These are phyloP conservation scores for Diplodia sapinea DNA, from an alignment of 2,329 filamentous ascomycete genomes.

Conservation along the genomic window DNA sequence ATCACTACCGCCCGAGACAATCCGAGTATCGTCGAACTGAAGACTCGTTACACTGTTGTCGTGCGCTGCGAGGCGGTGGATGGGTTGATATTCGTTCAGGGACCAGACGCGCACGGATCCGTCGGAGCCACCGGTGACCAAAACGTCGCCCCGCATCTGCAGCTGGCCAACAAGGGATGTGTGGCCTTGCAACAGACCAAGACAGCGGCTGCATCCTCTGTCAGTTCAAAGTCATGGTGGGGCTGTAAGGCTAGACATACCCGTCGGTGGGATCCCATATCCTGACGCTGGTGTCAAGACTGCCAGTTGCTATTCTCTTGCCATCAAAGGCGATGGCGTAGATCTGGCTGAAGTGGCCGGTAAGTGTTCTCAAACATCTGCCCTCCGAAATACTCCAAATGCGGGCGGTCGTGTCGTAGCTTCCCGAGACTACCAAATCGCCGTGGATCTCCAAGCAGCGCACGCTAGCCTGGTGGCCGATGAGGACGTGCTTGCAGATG, in stretches of 20 bases:
- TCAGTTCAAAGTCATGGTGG: constrained; percentile 33
- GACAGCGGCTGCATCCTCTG: constrained; percentile 55
- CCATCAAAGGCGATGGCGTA: constrained; percentile 99
- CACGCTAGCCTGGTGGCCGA: constrained; percentile 94
- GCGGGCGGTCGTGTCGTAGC: constrained; percentile 94
- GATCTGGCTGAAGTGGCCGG: constrained; percentile 97
- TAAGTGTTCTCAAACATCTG: constrained; percentile 84
- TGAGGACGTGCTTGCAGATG: constrained; percentile 85
- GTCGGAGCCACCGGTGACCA: constrained; percentile 95
- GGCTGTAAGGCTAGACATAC: constrained; percentile 56
- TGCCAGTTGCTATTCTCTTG: constrained; percentile 89
- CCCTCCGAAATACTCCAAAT: constrained; percentile 99
- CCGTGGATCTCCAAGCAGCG: constrained; percentile 94
- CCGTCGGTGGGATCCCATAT: constrained; percentile 94
- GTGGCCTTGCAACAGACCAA: constrained; percentile 93
- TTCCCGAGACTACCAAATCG: constrained; percentile 95
- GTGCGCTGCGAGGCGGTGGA: constrained; percentile 92
- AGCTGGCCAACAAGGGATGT: constrained; percentile 96
- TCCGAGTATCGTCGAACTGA: constrained; percentile 94
- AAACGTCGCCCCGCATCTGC: constrained; percentile 91
- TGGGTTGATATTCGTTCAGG: constrained; percentile 84
- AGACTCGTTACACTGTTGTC: constrained; percentile 98
- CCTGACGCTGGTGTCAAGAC: constrained; percentile 92
- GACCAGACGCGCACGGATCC: constrained; percentile 98
- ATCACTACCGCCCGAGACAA: constrained; percentile 95